A percentile compares a stretch with the other conserved stretches of the same genome.
Conservation (phyloP, 805 yeast genomes). For the Suhomyces emberorum region DNA sequence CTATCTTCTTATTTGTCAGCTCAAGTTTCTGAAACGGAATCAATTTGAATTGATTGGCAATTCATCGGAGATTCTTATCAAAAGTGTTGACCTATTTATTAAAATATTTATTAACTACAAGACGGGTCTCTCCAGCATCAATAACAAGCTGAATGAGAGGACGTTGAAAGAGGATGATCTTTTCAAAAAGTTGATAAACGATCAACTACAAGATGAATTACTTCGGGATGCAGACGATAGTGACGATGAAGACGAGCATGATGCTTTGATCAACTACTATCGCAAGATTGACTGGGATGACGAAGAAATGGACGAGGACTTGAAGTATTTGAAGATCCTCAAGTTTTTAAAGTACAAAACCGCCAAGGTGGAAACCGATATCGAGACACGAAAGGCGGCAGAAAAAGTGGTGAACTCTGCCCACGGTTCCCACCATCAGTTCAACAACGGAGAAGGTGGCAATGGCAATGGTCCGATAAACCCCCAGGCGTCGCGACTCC, state of each 20-base stretch:
- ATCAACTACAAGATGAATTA: constrained; percentile 37
- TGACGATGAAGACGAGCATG: constrained; percentile 28
- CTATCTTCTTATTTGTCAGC: constrained; percentile 38
- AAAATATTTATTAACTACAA: constrained; percentile 39
- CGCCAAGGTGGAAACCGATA: constrained; percentile 6
- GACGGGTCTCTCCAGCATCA: constrained; percentile 8
- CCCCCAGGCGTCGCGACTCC: not conserved
- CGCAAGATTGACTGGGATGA: constrained; percentile 46
- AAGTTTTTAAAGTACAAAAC: constrained; percentile 41
- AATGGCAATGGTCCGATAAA: not conserved
- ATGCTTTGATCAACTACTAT: constrained; percentile 18
- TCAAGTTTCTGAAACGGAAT: constrained; percentile 31
- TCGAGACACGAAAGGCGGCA: constrained; percentile 5
- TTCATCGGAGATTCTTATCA: constrained; percentile 18
- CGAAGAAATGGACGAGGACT: constrained; percentile 46
- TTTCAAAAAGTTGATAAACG: constrained; percentile 36
- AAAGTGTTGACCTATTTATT: constrained; percentile 32
- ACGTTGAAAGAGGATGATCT: constrained; percentile 33
- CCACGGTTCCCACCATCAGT: constrained; percentile 7
- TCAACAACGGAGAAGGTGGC: not conserved
- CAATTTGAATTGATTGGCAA: constrained; percentile 16
- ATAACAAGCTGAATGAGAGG: constrained; percentile 10
- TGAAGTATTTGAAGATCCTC: constrained; percentile 40
- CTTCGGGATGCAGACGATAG: constrained; percentile 26
- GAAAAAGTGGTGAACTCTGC: constrained; percentile 6